phyloP scores from a whole-genome alignment of 176 grass and related monocot genomes.

The Bothriochloa decipiens region DNA sequence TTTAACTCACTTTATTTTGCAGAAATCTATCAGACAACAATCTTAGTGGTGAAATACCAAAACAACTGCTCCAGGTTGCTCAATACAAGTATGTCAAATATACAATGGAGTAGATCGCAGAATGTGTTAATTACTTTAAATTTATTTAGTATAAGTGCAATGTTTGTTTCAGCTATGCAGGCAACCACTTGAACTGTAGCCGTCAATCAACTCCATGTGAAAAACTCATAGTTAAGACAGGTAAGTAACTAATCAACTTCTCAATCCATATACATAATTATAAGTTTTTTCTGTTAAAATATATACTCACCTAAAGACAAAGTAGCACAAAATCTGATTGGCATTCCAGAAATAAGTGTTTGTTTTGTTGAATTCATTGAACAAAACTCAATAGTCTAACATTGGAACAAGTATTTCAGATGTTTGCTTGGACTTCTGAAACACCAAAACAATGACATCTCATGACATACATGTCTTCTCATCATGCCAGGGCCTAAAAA shows the following conservation, averaged over 20 bases:
- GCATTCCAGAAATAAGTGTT: not conserved
- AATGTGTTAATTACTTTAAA: constrained; percentile 9
- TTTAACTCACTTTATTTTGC: constrained; percentile 34
- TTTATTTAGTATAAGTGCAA: not conserved
- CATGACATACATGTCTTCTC: not conserved
- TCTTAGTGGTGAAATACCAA: constrained; percentile 63
- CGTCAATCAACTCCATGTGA: constrained; percentile 41
- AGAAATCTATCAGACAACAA: constrained; percentile 65
- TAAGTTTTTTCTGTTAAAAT: not conserved
- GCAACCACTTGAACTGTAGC: constrained; percentile 70
- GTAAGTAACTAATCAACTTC: constrained; percentile 22
- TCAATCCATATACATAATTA: not conserved
- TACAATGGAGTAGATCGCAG: not conserved
- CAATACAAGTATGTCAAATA: constrained; percentile 66
- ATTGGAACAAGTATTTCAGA: not conserved
- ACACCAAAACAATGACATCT: not conserved
- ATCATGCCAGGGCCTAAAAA: not conserved
- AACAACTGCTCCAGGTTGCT: constrained; percentile 49
- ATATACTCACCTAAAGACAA: not conserved
- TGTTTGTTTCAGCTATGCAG: constrained; percentile 62
- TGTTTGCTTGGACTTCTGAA: not conserved
- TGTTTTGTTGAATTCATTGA: not conserved
- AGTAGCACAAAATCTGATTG: not conserved
- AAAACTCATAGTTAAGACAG: not conserved
- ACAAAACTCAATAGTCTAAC: not conserved